These are phyloP conservation scores for Cordia subcordata DNA, from an alignment of 257 asterid genomes.

Conservation along the genomic window DNA sequence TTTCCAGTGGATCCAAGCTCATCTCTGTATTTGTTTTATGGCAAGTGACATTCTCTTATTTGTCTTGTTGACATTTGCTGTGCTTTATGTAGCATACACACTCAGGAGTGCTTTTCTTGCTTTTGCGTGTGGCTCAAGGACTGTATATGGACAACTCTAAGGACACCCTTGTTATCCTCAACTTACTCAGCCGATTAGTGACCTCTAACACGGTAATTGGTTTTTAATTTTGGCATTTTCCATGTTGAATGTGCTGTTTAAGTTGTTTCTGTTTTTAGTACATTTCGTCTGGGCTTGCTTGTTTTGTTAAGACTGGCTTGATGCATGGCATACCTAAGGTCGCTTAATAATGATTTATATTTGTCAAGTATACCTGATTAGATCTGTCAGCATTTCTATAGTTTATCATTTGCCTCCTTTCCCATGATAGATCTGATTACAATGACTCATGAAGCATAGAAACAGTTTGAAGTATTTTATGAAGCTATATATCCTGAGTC, in stretches of 20 bases:
- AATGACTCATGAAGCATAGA: too few species aligned
- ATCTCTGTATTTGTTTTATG: not conserved
- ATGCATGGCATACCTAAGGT: too few species aligned
- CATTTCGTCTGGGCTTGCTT: not conserved
- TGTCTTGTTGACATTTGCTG: conserved; percentile 5
- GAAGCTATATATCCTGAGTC: too few species aligned
- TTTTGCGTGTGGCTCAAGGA: conserved; percentile 69
- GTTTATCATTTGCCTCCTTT: too few species aligned
- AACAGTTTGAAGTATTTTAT: not conserved
- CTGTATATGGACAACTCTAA: conserved; percentile 41
- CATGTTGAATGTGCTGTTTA: conserved; percentile 8
- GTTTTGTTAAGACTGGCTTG: not conserved
- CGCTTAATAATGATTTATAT: too few species aligned
- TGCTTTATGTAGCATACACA: conserved; percentile 52
- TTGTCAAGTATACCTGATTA: too few species aligned
- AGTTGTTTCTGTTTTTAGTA: not conserved
- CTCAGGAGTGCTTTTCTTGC: conserved; percentile 79
- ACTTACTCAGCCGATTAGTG: conserved; percentile 73
- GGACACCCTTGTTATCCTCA: conserved; percentile 58
- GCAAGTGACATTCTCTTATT: too few species aligned
- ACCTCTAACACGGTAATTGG: conserved; percentile 66
- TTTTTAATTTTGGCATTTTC: conserved; percentile 15
- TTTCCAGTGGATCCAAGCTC: not conserved
- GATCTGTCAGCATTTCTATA: too few species aligned
- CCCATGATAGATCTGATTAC: too few species aligned